phyloP scores from a whole-genome alignment of 176 grass and related monocot species.

The Phyllostachys edulis region DNA sequence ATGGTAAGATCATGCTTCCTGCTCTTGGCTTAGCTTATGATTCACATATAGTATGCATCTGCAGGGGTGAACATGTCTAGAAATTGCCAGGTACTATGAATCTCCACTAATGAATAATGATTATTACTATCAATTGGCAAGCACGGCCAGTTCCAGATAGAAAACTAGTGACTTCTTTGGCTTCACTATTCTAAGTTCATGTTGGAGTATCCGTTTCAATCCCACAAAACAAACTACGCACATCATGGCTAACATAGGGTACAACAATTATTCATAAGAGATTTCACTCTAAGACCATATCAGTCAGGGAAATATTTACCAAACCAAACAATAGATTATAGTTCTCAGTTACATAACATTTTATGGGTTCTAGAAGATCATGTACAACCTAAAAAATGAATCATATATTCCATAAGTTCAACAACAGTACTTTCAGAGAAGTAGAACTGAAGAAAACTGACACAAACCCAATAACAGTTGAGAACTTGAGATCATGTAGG shows the following conservation, averaged over 20 bases:
- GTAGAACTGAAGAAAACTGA: background rate
- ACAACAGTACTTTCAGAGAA: background rate
- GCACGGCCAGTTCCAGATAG: no score
- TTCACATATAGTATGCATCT: no score
- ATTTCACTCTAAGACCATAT: background rate
- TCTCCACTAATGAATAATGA: no score
- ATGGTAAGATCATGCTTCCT: no score
- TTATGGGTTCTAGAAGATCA: background rate
- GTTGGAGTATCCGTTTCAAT: slow-evolving; percentile 2
- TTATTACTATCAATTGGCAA: no score
- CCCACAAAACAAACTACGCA: slow-evolving; percentile 15
- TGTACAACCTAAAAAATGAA: background rate
- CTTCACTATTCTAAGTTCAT: no score
- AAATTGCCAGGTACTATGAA: no score
- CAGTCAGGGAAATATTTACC: background rate
- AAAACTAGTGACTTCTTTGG: no score
- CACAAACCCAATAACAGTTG: background rate
- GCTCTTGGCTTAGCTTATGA: no score
- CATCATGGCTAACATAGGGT: background rate
- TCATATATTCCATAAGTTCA: background rate
- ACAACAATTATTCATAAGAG: background rate
- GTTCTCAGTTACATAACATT: background rate
- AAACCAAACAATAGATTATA: background rate
- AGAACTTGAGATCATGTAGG: slow-evolving; percentile 2
- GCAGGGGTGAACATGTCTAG: no score